A percentile compares a stretch with the other conserved stretches of the same genome.
These are phyloP conservation scores for Trametes elegans DNA, from an alignment of 768 basidiomycete genomes.

Conservation along the genomic window DNA sequence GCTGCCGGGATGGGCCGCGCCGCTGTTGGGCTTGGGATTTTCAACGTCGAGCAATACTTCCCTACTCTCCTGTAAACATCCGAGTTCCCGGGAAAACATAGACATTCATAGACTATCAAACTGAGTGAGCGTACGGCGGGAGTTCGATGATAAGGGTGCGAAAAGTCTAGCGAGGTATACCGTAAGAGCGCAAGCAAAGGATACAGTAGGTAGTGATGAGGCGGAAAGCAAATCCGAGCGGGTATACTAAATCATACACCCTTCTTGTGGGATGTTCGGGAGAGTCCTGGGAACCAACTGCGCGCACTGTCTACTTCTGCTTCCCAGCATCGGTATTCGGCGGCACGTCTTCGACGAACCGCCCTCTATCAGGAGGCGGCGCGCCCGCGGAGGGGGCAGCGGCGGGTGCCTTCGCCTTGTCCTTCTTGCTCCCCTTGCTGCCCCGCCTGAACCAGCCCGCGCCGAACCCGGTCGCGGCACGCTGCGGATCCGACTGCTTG, in stretches of 20 bases:
- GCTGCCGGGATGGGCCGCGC: background rate
- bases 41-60: background rate
- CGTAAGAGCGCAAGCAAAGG: background rate
- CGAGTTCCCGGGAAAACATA: background rate
- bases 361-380: conserved; percentile 27
- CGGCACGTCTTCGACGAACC: conserved; percentile 40
- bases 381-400: background rate
- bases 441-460: conserved; percentile 20
- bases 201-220: background rate
- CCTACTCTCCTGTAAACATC: background rate
- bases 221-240: background rate
- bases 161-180: background rate
- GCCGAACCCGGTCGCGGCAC: conserved; percentile 13
- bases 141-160: background rate
- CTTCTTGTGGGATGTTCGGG: no score
- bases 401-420: background rate
- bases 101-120: background rate
- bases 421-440: conserved; percentile 17
- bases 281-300: background rate
- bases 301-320: background rate
- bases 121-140: background rate
- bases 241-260: background rate
- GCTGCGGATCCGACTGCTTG: conserved; percentile 20
- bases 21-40: conserved; percentile 1
- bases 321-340: background rate